These are phyloP conservation scores for maize (Zea mays) DNA, from an alignment of 176 grass and related monocot genomes.

Conservation along the genomic window DNA sequence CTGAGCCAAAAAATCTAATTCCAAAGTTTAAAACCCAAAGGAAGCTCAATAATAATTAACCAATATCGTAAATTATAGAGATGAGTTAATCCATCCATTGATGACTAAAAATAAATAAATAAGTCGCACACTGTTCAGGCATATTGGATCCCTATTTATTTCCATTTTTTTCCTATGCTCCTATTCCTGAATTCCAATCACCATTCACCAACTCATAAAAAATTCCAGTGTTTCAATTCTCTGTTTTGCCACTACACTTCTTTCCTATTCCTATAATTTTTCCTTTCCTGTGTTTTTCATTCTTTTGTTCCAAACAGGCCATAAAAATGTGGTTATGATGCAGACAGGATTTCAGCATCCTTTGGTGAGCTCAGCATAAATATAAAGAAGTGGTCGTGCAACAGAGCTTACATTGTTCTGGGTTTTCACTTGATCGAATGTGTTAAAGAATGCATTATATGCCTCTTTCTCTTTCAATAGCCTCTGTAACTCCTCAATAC, in stretches of 20 bases:
- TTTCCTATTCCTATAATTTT: not conserved
- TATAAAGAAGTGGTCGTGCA: constrained; percentile 19
- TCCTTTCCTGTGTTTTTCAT: not conserved
- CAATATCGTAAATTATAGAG: not conserved
- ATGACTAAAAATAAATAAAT: not conserved
- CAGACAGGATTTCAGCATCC: not conserved
- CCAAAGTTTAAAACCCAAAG: not conserved
- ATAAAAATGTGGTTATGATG: constrained; percentile 3
- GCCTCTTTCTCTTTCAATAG: constrained; percentile 82
- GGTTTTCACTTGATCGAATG: constrained; percentile 96
- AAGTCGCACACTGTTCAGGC: not conserved
- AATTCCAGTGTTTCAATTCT: not conserved
- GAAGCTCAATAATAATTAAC: not conserved
- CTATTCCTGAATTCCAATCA: not conserved
- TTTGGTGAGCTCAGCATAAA: constrained; percentile 18
- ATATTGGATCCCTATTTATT: not conserved
- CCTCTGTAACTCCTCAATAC: constrained; percentile 84
- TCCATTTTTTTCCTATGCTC: not conserved
- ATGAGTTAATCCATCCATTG: not conserved
- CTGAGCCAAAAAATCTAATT: not conserved
- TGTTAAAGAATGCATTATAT: constrained; percentile 87
- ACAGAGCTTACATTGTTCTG: constrained; percentile 89
- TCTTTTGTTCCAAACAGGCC: not conserved
- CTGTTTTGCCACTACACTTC: not conserved
- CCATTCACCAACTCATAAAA: not conserved